Conservation (phyloP, 2,329 filamentous ascomycete genomes). For the Verticillium albo-atrum region DNA sequence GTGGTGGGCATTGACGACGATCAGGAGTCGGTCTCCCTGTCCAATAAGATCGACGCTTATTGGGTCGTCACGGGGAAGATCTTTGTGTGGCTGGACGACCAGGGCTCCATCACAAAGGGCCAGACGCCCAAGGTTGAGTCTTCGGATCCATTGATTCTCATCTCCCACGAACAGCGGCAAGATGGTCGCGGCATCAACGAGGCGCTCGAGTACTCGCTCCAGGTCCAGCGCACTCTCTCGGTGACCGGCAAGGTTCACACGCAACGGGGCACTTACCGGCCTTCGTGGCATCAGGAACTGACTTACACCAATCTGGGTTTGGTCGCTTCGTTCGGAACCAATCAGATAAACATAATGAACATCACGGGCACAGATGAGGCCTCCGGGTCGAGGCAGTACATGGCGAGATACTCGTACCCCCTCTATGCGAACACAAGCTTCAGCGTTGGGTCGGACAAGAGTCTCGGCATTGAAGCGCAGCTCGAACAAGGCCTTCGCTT, state of each 20-base stretch:
- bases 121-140: conserved; percentile 23
- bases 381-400: conserved; percentile 19
- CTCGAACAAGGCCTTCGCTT: conserved; percentile 36
- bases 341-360: conserved; percentile 22
- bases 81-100: conserved; percentile 67
- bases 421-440: conserved; percentile 53
- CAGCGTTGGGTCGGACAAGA: conserved; percentile 32
- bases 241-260: conserved; percentile 49
- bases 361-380: conserved; percentile 25
- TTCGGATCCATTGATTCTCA: conserved; percentile 37
- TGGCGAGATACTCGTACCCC: conserved; percentile 51
- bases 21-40: conserved; percentile 40
- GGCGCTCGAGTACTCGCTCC: conserved; percentile 54
- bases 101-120: conserved; percentile 48
- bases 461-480: conserved; percentile 39
- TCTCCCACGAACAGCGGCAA: conserved; percentile 44
- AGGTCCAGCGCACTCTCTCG: conserved; percentile 49
- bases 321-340: conserved; percentile 13
- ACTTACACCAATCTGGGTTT: conserved; percentile 49
- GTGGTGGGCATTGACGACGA: conserved; percentile 62
- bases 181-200: conserved; percentile 50
- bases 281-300: conserved; percentile 54
- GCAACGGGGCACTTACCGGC: conserved; percentile 33
- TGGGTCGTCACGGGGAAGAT: conserved; percentile 79
- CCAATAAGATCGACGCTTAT: conserved; percentile 54